Evolutionary conservation across 208 protist species (phyloP).

Genomic region (Trypanosomatidae sp.): DNA sequence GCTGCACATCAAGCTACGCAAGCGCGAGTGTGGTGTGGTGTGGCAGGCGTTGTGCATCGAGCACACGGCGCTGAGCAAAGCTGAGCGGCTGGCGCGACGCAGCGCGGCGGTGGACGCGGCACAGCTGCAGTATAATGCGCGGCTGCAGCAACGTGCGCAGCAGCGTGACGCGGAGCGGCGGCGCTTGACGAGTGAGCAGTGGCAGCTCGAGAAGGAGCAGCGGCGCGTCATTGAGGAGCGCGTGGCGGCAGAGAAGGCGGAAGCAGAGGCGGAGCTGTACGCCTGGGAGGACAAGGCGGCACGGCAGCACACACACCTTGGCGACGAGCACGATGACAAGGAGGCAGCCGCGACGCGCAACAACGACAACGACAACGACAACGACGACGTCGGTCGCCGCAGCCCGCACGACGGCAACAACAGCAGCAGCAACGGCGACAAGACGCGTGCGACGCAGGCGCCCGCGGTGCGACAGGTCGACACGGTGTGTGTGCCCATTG

Average conservation of each 20-base stretch:
- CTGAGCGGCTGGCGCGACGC: slow-evolving; percentile 42
- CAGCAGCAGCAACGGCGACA: background rate
- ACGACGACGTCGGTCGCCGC: background rate
- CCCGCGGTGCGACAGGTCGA: slow-evolving; percentile 43
- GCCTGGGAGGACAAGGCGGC: slow-evolving; percentile 77
- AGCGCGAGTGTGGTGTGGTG: slow-evolving; percentile 16
- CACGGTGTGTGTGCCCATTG: slow-evolving; percentile 63
- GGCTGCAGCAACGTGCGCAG: slow-evolving; percentile 39
- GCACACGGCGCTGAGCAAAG: slow-evolving; percentile 11
- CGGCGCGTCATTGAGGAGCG: slow-evolving; percentile 63
- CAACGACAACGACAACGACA: background rate
- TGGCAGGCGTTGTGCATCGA: slow-evolving; percentile 55
- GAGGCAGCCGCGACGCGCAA: background rate
- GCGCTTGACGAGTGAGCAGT: slow-evolving; percentile 80
- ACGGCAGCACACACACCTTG: slow-evolving; percentile 2
- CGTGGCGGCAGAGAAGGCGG: slow-evolving; percentile 40
- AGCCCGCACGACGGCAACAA: background rate
- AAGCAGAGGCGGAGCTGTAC: slow-evolving; percentile 56
- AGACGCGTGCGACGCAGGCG: slow-evolving; percentile 3
- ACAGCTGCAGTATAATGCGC: slow-evolving; percentile 56
- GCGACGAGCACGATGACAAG: background rate
- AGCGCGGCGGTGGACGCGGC: slow-evolving; percentile 39
- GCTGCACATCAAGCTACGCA: slow-evolving; percentile 54
- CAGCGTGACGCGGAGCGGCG: slow-evolving; percentile 72
- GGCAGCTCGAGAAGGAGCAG: slow-evolving; percentile 79